These are phyloP conservation scores for Picochlorum costavermella DNA, from an alignment of 139 green algal genomes.

Conservation along the genomic window DNA sequence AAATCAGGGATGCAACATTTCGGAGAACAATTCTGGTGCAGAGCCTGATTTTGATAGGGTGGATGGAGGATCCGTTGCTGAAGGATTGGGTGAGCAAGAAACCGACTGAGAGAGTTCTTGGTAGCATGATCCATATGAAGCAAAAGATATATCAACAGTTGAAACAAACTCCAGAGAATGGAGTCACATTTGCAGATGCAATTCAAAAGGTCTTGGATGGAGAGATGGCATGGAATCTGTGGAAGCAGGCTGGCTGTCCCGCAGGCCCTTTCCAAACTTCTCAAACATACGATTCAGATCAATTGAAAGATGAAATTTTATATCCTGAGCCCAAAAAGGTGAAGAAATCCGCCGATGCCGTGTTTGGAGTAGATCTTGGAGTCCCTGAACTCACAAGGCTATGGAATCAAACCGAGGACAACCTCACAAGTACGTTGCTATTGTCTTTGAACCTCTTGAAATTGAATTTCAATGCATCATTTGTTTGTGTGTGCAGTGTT, in stretches of 20 bases:
- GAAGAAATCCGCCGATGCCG: slow-evolving; percentile 7
- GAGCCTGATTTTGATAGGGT: slow-evolving; percentile 26
- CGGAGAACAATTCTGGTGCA: slow-evolving; percentile 69
- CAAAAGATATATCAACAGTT: slow-evolving; percentile 35
- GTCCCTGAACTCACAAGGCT: slow-evolving; percentile 33
- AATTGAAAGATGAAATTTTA: neutral
- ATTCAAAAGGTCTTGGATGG: slow-evolving; percentile 27
- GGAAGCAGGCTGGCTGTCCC: slow-evolving; percentile 37
- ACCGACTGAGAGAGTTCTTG: slow-evolving; percentile 7
- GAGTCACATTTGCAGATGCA: slow-evolving; percentile 29
- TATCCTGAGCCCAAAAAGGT: slow-evolving; percentile 13
- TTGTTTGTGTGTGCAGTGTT: slow-evolving; percentile 10
- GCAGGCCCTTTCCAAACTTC: slow-evolving; percentile 8
- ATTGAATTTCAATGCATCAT: neutral
- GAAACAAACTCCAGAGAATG: slow-evolving; percentile 33
- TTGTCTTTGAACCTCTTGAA: neutral
- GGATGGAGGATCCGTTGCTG: neutral
- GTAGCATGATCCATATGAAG: slow-evolving; percentile 8
- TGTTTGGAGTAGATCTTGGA: slow-evolving; percentile 26
- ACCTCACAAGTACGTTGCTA: slow-evolving; percentile 18
- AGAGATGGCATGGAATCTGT: slow-evolving; percentile 38
- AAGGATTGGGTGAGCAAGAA: neutral
- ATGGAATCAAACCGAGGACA: slow-evolving; percentile 41
- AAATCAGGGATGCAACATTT: slow-evolving; percentile 67
- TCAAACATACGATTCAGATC: neutral